These are phyloP conservation scores for Centrapalus pauciflorus DNA, from an alignment of 129 eudicot species.

Conservation along the genomic window DNA sequence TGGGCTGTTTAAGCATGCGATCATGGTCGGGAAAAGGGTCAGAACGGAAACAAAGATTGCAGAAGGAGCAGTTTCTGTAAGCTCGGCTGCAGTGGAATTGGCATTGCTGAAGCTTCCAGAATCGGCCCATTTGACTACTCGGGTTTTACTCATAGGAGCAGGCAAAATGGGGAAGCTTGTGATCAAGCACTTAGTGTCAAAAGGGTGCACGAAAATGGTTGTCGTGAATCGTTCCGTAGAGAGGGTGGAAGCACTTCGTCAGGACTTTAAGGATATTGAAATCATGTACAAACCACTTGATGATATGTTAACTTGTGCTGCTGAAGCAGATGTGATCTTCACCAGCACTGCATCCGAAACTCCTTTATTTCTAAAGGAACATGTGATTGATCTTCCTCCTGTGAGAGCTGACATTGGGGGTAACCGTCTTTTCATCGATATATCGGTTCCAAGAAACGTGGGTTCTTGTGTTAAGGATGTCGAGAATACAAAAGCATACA, in stretches of 20 bases:
- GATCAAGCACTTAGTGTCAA: conserved; percentile 78
- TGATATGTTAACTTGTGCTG: conserved; percentile 62
- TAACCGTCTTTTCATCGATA: conserved; percentile 69
- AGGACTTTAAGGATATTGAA: conserved; percentile 60
- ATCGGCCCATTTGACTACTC: conserved; percentile 49
- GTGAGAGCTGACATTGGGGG: conserved; percentile 57
- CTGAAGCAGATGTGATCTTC: conserved; percentile 81
- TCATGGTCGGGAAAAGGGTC: conserved; percentile 80
- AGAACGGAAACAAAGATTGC: conserved; percentile 71
- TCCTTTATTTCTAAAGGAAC: conserved; percentile 51
- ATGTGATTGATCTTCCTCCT: conserved; percentile 60
- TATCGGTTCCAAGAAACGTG: conserved; percentile 88
- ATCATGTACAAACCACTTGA: conserved; percentile 61
- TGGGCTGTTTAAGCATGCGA: conserved; percentile 86
- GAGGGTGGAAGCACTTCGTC: conserved; percentile 61
- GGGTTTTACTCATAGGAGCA: conserved; percentile 75
- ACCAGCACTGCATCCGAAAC: conserved; percentile 91
- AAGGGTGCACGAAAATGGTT: conserved; percentile 78
- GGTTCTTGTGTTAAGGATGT: conserved; percentile 73
- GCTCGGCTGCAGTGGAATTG: conserved; percentile 91
- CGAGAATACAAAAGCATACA: conserved; percentile 58
- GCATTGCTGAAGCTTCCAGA: conserved; percentile 83
- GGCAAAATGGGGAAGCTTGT: conserved; percentile 96
- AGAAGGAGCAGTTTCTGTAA: conserved; percentile 85
- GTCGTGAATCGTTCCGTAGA: conserved; percentile 64